Evolutionary conservation across 2,329 filamentous ascomycete species (phyloP), one percentile per base, ranked within the genome.

Genomic region (Cercospora sp.): DNA sequence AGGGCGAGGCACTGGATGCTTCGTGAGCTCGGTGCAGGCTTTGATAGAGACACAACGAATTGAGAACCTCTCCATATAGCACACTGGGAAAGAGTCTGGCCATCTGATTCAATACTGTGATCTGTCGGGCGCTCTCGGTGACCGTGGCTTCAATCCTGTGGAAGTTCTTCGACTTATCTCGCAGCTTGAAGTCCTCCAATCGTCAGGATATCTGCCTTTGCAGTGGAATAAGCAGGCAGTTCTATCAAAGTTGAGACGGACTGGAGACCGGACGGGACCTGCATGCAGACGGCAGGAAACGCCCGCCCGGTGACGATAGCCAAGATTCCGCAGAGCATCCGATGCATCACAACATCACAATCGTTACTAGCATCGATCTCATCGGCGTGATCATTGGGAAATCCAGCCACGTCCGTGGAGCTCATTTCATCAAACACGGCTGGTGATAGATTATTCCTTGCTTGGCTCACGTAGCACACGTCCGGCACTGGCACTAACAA

Each of bases 381-480:
- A 49, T 61, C 60, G 37, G 3, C 60, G 21, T 28, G 49, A 55
- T 55, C 49, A n/a, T 8, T 30, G 24, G 16, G 6, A 26, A 24
- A 2, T 5, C 45, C 21, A 61, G 37, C 59, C 59, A 43, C 13
- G 34, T 32, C 59, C 37, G 60, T 51, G 58, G 34, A 40, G 10
- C 58, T 32, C 21, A 24, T 12, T 58, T n/a, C 37, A 30, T 49
- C 9, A 40, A 34, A 18, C 16, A 16, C 60, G 18, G 26, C 26
- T 49, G 37, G 24, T 49, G 60, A 51, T 62, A 49, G 40, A 62
- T 62, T 51, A 24, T 49, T 18, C 43, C 60, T 62, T 62, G 34
- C 60, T 62, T 62, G 60, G 60, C 60, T 62, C 60, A 62, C 60
- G 60, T 62, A 49, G 60, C 60, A 62, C 40, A 18, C 8, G 8